Conservation (phyloP, 2,329 filamentous ascomycete genomes). For the Ploettnerulaceae sp. region DNA sequence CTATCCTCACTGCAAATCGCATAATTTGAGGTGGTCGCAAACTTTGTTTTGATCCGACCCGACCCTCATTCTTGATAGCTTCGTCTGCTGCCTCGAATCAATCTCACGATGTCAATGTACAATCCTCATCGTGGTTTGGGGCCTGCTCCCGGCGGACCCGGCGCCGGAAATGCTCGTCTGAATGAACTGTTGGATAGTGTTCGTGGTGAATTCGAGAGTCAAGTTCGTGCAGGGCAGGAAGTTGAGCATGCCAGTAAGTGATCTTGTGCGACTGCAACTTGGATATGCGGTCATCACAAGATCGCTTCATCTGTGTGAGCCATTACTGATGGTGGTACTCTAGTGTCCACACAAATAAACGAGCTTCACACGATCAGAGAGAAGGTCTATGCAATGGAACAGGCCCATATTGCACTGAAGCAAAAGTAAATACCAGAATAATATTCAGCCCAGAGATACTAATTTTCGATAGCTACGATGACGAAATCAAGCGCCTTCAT, state of each 20-base stretch:
- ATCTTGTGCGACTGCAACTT: not conserved
- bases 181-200: slow-evolving; percentile 91
- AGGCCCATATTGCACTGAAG: slow-evolving; percentile 82
- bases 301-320: not conserved
- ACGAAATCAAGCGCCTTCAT: slow-evolving; percentile 79
- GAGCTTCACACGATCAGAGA: slow-evolving; percentile 93
- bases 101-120: slow-evolving; percentile 67
- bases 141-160: slow-evolving; percentile 54
- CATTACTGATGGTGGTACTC: not conserved
- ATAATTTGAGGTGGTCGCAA: slow-evolving; percentile 10
- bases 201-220: slow-evolving; percentile 83
- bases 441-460: slow-evolving; percentile 6
- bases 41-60: slow-evolving; percentile 1
- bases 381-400: slow-evolving; percentile 91
- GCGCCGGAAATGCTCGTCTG: slow-evolving; percentile 53
- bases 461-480: slow-evolving; percentile 68
- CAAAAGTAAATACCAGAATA: slow-evolving; percentile 62
- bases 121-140: slow-evolving; percentile 80
- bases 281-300: not conserved
- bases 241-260: slow-evolving; percentile 91
- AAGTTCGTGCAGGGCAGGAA: slow-evolving; percentile 74
- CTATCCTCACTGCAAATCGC: not conserved
- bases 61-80: not conserved
- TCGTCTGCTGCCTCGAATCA: not conserved
- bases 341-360: slow-evolving; percentile 85